Evolutionary conservation across 108 stramenopile genomes (phyloP).

Genomic region (Cyclostephanos tholiformis): DNA sequence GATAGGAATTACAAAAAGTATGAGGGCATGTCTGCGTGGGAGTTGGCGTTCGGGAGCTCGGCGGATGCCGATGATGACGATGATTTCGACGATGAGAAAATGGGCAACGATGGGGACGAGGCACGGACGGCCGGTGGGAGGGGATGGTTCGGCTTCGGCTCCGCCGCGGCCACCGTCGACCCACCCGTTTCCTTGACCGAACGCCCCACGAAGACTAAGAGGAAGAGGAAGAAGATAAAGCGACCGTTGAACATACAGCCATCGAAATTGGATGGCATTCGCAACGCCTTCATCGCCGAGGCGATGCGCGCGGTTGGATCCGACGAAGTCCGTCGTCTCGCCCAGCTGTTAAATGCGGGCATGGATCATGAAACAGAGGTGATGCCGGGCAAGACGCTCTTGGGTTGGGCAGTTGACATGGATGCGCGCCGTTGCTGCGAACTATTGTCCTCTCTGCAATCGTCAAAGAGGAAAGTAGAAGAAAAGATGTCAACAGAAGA

Average conservation of each 20-base stretch:
- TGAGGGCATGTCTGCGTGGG: constrained; percentile 75
- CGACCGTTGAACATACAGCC: constrained; percentile 65
- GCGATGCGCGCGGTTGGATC: constrained; percentile 82
- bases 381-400: constrained; percentile 70
- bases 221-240: constrained; percentile 15
- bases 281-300: constrained; percentile 86
- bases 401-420: constrained; percentile 77
- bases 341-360: constrained; percentile 70
- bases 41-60: constrained; percentile 73
- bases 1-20: constrained; percentile 59
- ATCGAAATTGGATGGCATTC: constrained; percentile 74
- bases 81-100: neutral
- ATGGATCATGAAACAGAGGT: constrained; percentile 56
- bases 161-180: neutral
- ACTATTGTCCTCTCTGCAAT: constrained; percentile 25
- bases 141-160: constrained; percentile 49
- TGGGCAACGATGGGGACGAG: constrained; percentile 26
- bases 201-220: constrained; percentile 4
- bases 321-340: constrained; percentile 74
- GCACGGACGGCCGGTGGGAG: constrained; percentile 12
- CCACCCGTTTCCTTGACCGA: neutral
- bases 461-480: neutral
- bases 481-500: neutral
- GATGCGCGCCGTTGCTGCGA: constrained; percentile 66
- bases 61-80: neutral